phyloP scores from a whole-genome alignment of 2,329 filamentous ascomycete species.

The Gnomoniopsis smithogilvyi region DNA sequence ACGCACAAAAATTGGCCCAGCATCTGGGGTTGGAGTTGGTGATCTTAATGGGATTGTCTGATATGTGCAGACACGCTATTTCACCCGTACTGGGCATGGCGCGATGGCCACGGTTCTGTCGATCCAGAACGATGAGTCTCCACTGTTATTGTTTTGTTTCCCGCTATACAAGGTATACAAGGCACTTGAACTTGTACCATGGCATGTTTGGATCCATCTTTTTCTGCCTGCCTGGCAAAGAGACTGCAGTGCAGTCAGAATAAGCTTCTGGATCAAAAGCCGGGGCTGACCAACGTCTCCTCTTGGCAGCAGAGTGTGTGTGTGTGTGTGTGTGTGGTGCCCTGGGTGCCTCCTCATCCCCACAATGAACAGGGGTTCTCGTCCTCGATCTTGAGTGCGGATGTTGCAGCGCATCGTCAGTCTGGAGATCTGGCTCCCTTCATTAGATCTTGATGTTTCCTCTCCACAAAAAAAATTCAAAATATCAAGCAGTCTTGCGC shows the following conservation, averaged over 20 bases:
- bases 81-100: background rate
- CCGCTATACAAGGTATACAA: too few relatives aligned
- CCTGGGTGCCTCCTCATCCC: background rate
- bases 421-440: conserved; percentile 7
- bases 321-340: too few relatives aligned
- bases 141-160: too few relatives aligned
- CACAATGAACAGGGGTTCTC: background rate
- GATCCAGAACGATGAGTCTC: background rate
- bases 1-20: conserved; percentile 5
- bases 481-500: too few relatives aligned
- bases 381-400: background rate
- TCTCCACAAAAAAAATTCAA: too few relatives aligned
- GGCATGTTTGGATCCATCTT: background rate
- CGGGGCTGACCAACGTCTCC: background rate
- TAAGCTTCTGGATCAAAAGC: conserved; percentile 11
- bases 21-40: background rate
- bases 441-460: conserved; percentile 2
- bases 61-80: background rate
- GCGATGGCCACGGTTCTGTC: background rate
- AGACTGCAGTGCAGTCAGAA: conserved; percentile 4
- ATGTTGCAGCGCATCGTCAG: background rate
- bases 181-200: background rate
- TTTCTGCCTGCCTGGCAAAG: too few relatives aligned
- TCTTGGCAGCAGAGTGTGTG: conserved; percentile 9
- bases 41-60: background rate